Conservation (phyloP, 768 basidiomycete genomes). For the Russula sp. region DNA sequence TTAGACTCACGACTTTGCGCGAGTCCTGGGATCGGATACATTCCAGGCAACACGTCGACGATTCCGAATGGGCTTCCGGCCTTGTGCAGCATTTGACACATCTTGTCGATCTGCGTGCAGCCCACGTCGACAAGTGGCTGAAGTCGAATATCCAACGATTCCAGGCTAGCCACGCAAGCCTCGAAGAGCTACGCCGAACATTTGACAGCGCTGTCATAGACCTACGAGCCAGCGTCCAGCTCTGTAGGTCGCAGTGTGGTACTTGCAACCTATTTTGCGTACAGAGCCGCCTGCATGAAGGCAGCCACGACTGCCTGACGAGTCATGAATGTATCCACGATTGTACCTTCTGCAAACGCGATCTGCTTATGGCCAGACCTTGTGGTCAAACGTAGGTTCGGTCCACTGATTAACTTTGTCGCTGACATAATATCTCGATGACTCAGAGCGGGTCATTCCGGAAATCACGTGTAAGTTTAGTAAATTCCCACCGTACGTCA, state of each 20-base stretch:
- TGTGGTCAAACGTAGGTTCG: constrained; percentile 46
- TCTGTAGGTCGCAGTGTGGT: constrained; percentile 46
- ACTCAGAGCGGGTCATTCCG: constrained; percentile 51
- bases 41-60: constrained; percentile 34
- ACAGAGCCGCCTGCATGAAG: constrained; percentile 40
- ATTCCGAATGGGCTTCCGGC: constrained; percentile 38
- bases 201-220: constrained; percentile 43
- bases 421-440: neutral
- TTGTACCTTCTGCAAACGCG: constrained; percentile 42
- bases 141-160: constrained; percentile 45
- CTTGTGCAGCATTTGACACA: constrained; percentile 37
- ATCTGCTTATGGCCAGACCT: constrained; percentile 13
- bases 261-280: constrained; percentile 47
- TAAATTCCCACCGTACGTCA: neutral
- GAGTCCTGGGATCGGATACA: constrained; percentile 32
- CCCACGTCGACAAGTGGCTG: constrained; percentile 49
- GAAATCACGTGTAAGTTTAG: constrained; percentile 43
- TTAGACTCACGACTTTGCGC: constrained; percentile 25
- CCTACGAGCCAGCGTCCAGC: constrained; percentile 40
- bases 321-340: constrained; percentile 40
- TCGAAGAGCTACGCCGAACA: constrained; percentile 41
- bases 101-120: constrained; percentile 39
- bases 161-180: constrained; percentile 37
- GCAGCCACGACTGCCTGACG: constrained; percentile 46
- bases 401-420: neutral